These are phyloP conservation scores for Lentinula lateritia DNA, from an alignment of 768 basidiomycete species.

Conservation along the genomic window DNA sequence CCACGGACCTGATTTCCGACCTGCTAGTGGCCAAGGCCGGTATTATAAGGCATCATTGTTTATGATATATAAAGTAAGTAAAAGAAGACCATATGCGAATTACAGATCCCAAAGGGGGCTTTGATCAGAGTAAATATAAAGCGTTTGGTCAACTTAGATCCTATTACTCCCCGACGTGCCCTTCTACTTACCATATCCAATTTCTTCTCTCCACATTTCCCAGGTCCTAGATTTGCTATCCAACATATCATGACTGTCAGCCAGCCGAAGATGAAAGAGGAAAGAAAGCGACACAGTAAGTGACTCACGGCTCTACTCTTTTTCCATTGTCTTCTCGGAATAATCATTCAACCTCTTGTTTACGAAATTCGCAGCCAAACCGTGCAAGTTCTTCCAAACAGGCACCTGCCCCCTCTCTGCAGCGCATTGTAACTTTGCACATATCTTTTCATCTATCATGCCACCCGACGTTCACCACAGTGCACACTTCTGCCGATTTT, in stretches of 20 bases:
- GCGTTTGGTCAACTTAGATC: background rate
- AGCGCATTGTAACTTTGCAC: constrained; percentile 43
- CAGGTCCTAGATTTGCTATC: background rate
- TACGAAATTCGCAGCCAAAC: constrained; percentile 30
- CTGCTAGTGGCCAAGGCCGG: background rate
- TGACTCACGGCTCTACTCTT: background rate
- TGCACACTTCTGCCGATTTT: constrained; percentile 27
- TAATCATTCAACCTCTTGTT: background rate
- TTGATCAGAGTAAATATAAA: background rate
- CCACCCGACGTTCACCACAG: constrained; percentile 16
- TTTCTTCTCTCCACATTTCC: background rate
- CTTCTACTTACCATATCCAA: background rate
- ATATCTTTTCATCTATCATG: constrained; percentile 24
- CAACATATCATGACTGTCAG: background rate
- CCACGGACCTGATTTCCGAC: background rate
- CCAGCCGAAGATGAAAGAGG: background rate
- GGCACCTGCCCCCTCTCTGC: constrained; percentile 36
- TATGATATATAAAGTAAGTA: constrained; percentile 4
- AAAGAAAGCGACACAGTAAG: constrained; percentile 4
- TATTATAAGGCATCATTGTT: constrained; percentile 1
- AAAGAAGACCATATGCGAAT: background rate
- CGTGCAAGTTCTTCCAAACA: constrained; percentile 42
- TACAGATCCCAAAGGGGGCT: background rate
- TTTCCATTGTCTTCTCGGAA: background rate
- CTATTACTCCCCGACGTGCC: background rate